Conservation (phyloP, 1,284 basidiomycete genomes). For the Hypsizygus ulmarius region DNA sequence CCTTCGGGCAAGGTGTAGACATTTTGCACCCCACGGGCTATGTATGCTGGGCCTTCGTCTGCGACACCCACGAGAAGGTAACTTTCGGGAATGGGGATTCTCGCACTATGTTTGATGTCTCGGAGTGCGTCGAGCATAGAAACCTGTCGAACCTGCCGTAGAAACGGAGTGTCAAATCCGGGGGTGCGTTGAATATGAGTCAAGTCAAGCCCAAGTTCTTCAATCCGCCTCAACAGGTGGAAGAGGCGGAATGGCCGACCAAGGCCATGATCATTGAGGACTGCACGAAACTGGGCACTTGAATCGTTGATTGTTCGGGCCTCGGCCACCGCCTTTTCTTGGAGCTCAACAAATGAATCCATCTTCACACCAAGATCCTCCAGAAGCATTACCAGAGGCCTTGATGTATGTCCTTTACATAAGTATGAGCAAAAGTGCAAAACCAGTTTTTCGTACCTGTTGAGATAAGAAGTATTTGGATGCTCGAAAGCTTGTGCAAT, state of each 20-base stretch:
- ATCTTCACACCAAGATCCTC: conserved; percentile 60
- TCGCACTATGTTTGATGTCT: conserved; percentile 69
- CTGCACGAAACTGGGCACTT: conserved; percentile 40
- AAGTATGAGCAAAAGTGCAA: not conserved
- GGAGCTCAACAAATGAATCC: conserved; percentile 55
- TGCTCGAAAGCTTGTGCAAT: conserved; percentile 62
- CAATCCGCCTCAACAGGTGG: conserved; percentile 48
- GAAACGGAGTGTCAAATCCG: conserved; percentile 54
- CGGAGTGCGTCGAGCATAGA: conserved; percentile 61
- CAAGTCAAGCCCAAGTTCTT: conserved; percentile 47
- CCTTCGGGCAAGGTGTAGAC: conserved; percentile 52
- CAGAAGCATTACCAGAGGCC: conserved; percentile 67
- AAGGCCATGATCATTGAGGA: conserved; percentile 50
- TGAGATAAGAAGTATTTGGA: conserved; percentile 59
- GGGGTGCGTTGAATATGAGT: conserved; percentile 32
- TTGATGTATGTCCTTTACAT: conserved; percentile 29
- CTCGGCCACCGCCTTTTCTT: conserved; percentile 49
- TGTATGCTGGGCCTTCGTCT: conserved; percentile 70
- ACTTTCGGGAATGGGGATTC: conserved; percentile 67
- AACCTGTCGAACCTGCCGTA: conserved; percentile 53
- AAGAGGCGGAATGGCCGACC: conserved; percentile 51
- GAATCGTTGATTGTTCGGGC: conserved; percentile 56
- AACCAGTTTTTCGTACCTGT: conserved; percentile 43
- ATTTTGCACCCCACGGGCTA: conserved; percentile 43
- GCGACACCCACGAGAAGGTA: conserved; percentile 74